Conservation (phyloP, 2,329 filamentous ascomycete genomes). For the Fusarium mundagurra region DNA sequence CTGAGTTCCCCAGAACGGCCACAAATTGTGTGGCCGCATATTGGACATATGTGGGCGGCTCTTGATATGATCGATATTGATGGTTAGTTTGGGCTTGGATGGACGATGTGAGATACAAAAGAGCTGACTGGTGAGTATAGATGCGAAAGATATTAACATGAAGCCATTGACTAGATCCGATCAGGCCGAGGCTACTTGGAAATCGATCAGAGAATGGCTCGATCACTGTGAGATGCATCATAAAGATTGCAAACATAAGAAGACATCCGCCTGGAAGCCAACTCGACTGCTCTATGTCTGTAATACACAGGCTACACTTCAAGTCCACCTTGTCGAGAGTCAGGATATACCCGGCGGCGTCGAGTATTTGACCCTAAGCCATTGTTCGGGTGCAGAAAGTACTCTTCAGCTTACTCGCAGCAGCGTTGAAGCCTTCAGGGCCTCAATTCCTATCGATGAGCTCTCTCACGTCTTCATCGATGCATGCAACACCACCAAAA, state of each 20-base stretch:
- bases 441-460: not conserved
- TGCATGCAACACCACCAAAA: not conserved
- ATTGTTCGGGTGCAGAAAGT: not conserved
- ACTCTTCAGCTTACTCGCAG: not conserved
- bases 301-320: not conserved
- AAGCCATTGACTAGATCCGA: not conserved
- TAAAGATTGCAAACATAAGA: not conserved
- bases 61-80: not conserved
- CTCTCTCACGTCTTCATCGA: conserved; percentile 13
- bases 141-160: not conserved
- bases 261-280: not conserved
- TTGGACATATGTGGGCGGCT: not conserved
- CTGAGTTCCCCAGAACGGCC: not conserved
- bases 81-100: not conserved
- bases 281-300: not conserved
- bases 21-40: not conserved
- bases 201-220: not conserved
- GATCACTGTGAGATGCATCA: not conserved
- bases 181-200: not conserved
- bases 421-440: not conserved
- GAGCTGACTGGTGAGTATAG: not conserved
- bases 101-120: not conserved
- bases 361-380: conserved; percentile 14
- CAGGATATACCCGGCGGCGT: not conserved
- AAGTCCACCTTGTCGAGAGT: not conserved